Conservation (phyloP, 176 grass and related monocot species). For the Rhynchospora tenuis region DNA sequence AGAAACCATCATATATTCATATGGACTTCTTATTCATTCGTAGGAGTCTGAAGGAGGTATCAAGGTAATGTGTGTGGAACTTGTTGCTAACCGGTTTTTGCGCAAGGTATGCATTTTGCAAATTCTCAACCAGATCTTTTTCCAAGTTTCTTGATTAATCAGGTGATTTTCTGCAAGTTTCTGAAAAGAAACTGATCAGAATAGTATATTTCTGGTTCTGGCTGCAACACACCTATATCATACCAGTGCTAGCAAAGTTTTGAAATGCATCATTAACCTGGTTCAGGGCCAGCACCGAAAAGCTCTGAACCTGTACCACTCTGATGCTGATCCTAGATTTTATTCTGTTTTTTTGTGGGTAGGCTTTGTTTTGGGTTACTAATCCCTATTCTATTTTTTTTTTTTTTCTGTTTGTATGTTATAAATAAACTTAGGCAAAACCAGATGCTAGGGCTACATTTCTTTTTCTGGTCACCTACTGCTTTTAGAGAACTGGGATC, state of each 20-base stretch:
- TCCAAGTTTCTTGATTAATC: background rate
- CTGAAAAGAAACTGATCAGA: background rate
- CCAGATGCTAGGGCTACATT: background rate
- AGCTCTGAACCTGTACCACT: background rate
- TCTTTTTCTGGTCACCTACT: background rate
- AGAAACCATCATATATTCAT: slow-evolving; percentile 11
- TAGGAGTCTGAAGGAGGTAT: slow-evolving; percentile 36
- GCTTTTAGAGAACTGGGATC: background rate
- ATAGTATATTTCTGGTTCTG: too few species aligned
- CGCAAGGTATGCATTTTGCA: slow-evolving; percentile 59
- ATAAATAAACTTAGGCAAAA: background rate
- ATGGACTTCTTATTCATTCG: background rate
- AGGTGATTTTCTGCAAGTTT: background rate
- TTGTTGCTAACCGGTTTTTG: slow-evolving; percentile 79
- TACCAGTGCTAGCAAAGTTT: background rate
- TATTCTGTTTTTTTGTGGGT: background rate
- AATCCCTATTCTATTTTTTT: background rate
- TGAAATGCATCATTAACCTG: background rate
- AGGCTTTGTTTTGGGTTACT: background rate
- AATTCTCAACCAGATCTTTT: background rate
- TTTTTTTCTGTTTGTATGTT: background rate
- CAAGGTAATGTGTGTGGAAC: slow-evolving; percentile 68
- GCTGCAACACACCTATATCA: too few species aligned
- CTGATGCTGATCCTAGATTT: background rate
- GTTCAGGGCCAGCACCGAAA: background rate